Evolutionary conservation across 2,329 filamentous ascomycete species (phyloP).

Genomic region (Penicillium sp.): DNA sequence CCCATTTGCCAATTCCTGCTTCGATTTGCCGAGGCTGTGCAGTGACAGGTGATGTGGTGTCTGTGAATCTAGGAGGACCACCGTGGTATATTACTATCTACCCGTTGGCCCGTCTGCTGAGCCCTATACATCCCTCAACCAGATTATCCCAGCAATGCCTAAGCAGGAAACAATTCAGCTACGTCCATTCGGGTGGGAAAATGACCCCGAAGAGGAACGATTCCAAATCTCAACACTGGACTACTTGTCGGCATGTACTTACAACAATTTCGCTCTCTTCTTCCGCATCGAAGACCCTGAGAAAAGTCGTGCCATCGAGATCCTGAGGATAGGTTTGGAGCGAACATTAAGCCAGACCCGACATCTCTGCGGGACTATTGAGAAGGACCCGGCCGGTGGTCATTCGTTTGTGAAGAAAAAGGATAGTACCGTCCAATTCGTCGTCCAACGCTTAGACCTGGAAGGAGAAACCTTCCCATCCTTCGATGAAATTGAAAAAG

Average conservation of each 20-base stretch:
- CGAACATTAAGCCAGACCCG: constrained; percentile 42
- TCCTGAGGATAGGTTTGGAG: constrained; percentile 43
- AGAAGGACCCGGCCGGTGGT: constrained; percentile 40
- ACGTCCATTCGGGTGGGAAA: constrained; percentile 19
- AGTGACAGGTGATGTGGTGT: too few species aligned
- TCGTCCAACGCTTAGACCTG: constrained; percentile 44
- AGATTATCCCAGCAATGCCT: background rate
- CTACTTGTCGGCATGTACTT: constrained; percentile 36
- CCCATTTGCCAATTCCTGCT: too few species aligned
- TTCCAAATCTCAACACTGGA: constrained; percentile 45
- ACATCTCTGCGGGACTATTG: constrained; percentile 47
- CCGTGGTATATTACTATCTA: too few species aligned
- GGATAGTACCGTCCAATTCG: constrained; percentile 39
- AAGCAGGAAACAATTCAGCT: background rate
- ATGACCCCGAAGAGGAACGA: constrained; percentile 41
- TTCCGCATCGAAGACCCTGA: constrained; percentile 41
- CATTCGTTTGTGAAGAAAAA: constrained; percentile 44
- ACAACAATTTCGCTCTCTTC: constrained; percentile 48
- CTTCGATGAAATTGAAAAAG: constrained; percentile 43
- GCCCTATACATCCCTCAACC: too few species aligned
- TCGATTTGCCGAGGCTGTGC: too few species aligned
- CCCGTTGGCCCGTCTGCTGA: too few species aligned
- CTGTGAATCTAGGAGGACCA: too few species aligned
- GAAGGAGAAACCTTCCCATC: constrained; percentile 41
- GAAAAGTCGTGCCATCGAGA: constrained; percentile 28